Conservation (phyloP, 345 rosid genomes). For the Eucalyptus guilfoylei region DNA sequence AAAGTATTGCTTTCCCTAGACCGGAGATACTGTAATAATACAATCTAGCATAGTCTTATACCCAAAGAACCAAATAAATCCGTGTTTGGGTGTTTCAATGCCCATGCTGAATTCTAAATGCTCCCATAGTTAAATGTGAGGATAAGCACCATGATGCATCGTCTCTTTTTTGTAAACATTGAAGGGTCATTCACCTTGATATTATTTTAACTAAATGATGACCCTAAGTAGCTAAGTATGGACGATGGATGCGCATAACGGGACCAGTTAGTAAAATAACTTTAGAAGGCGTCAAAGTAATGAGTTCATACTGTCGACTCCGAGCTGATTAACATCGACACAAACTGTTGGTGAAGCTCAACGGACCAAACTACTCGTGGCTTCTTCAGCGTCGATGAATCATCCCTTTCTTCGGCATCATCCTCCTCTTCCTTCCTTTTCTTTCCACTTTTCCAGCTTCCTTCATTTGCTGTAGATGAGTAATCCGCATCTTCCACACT, state of each 20-base stretch:
- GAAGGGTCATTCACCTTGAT: not conserved
- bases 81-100: not conserved
- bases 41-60: not conserved
- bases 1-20: not conserved
- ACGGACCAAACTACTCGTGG: constrained; percentile 82
- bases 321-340: constrained; percentile 71
- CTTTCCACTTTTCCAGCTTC: constrained; percentile 34
- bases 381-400: constrained; percentile 61
- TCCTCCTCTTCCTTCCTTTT: constrained; percentile 58
- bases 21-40: not conserved
- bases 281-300: not conserved
- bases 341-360: constrained; percentile 85
- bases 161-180: not conserved
- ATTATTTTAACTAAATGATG: not conserved
- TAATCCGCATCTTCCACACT: constrained; percentile 48
- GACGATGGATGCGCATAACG: not conserved
- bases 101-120: not conserved
- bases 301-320: constrained; percentile 66
- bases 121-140: not conserved
- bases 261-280: not conserved
- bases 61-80: not conserved
- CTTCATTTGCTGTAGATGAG: constrained; percentile 57
- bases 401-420: constrained; percentile 64
- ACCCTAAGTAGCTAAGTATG: not conserved
- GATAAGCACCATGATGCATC: not conserved